phyloP scores from a whole-genome alignment of 306 rosid species.

The Carpinus viminea region DNA sequence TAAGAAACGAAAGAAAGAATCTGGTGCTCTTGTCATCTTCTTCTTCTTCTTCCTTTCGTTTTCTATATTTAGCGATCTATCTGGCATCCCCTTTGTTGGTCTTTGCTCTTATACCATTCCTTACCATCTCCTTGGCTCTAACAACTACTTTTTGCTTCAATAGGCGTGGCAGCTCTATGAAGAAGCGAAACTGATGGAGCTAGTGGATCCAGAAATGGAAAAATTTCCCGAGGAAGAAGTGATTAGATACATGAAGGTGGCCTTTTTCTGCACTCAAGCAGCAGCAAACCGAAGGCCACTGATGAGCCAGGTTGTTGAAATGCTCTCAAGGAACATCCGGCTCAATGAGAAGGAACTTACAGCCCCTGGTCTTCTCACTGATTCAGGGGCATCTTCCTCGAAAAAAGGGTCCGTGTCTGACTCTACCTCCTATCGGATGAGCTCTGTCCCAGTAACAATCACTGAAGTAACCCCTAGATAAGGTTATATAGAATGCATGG shows the following conservation, averaged over 20 bases:
- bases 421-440: conserved; percentile 38
- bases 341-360: conserved; percentile 74
- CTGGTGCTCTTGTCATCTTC: not conserved
- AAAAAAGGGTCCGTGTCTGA: conserved; percentile 28
- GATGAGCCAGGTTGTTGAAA: conserved; percentile 74
- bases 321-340: conserved; percentile 73
- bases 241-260: conserved; percentile 78
- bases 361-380: conserved; percentile 73
- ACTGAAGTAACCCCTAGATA: conserved; percentile 68
- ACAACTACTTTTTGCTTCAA: conserved; percentile 11
- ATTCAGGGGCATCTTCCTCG: conserved; percentile 47
- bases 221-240: conserved; percentile 69
- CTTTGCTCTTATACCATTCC: not conserved
- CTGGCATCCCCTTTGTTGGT: not conserved
- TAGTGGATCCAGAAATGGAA: conserved; percentile 64
- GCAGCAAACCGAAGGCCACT: conserved; percentile 71
- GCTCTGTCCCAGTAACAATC: conserved; percentile 41
- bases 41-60: not conserved
- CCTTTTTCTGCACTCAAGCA: conserved; percentile 87
- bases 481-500: conserved; percentile 6
- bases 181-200: conserved; percentile 65
- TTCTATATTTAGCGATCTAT: not conserved
- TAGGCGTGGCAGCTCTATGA: conserved; percentile 94
- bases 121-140: not conserved
- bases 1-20: not conserved